Evolutionary conservation across 2,329 filamentous ascomycete genomes (phyloP).

Genomic region (Paramyrothecium sp.): DNA sequence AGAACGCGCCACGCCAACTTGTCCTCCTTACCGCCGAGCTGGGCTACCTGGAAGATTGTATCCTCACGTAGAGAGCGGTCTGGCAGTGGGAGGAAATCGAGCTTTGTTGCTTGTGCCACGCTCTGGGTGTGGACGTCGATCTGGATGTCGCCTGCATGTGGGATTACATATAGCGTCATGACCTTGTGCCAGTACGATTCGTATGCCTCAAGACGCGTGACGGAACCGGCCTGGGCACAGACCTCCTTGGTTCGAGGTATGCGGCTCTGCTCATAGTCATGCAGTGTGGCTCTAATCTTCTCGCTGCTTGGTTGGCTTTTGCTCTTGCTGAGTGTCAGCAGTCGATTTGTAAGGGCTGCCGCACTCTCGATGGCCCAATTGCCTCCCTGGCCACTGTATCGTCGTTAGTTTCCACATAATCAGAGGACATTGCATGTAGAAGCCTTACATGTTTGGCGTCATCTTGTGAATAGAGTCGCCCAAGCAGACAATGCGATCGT

Average conservation of each 20-base stretch:
- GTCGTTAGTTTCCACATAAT: neutral
- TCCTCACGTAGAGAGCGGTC: neutral
- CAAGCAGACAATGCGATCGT: conserved; percentile 16
- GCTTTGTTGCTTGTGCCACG: neutral
- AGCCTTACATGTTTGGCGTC: neutral
- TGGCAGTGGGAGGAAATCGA: neutral
- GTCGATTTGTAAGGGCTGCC: conserved; percentile 10
- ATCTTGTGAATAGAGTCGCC: conserved; percentile 34
- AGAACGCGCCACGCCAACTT: neutral
- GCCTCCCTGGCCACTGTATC: conserved; percentile 12
- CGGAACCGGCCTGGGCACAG: neutral
- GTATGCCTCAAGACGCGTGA: neutral
- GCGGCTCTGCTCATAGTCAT: neutral
- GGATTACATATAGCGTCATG: neutral
- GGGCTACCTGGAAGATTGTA: neutral
- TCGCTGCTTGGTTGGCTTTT: neutral
- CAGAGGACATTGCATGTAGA: neutral
- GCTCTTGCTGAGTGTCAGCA: neutral
- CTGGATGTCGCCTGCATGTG: neutral
- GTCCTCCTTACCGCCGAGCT: neutral
- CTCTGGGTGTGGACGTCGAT: neutral
- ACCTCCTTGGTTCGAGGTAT: neutral
- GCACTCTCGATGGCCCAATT: conserved; percentile 17
- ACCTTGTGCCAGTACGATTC: neutral
- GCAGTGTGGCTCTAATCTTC: neutral